Base-by-base conservation (phyloP, 2,329 filamentous ascomycete genomes). In the Chrysoporthe puriensis region DNA sequence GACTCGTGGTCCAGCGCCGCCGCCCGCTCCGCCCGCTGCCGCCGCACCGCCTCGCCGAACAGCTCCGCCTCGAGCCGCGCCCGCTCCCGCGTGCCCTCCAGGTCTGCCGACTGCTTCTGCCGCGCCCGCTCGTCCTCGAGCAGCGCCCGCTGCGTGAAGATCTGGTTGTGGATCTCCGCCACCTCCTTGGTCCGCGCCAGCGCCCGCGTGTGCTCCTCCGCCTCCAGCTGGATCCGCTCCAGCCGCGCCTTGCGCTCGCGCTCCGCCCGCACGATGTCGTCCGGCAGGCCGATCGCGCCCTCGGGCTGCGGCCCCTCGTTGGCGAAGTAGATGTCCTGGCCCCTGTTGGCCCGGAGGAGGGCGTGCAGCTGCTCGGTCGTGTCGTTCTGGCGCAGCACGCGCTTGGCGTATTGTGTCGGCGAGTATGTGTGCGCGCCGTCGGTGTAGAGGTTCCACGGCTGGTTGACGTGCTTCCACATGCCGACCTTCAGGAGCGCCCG, bases 381-480 rank as follows among this genome's bases (percentile, higher is more conserved):
- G 32, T 82, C 80, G 1, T 79, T 78, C 4, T 78, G 73, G 0
- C 77, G 74, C 6, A 87, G 71, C 1, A 86, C 74, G 56, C 82
- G 84, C 46, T 76, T 72, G 26, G 89, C 81, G 73, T 91, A 91
- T 79, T 88, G 89, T 3, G 88, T 87, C 0, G 89, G 85, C 0
- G 89, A 91, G 76, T 90, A 91, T 1, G 84, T 86, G 71, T 83
- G 82, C 5, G 79, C 81, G 34, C 83, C 83, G 54, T 84, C 79
- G 1, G 77, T 84, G 76, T 83, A 88, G 69, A 83, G 78, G 71
- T 89, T 88, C 72, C 83, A 86, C 0, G 85, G 79, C 69, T 86
- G 84, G 77, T 91, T 91, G 72, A 91, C 78, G 43, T 85, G 79
- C 73, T 88, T 88, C 88, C 88, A 91, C 78, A 90, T 83, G 56